Percentiles rank a stretch among this genome's conserved stretches.
Conservation (phyloP, 306 rosid genomes). For the Casuarina cunninghamiana region DNA sequence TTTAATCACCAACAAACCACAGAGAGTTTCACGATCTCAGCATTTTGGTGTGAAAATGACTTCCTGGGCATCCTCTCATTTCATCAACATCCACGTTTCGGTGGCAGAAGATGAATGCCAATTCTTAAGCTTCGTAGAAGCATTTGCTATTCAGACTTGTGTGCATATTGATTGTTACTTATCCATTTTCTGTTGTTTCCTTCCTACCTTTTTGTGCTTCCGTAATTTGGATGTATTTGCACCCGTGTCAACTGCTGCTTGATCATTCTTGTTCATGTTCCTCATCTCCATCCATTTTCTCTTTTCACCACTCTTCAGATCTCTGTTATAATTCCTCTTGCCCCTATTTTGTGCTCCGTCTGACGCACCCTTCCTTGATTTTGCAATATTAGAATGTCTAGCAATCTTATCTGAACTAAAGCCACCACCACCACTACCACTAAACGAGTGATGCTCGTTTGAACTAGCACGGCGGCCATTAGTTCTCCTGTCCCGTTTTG, state of each 20-base stretch:
- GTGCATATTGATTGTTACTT: constrained; percentile 4
- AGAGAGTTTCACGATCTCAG: not conserved
- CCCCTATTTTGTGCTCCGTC: constrained; percentile 28
- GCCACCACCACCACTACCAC: constrained; percentile 26
- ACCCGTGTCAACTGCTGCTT: constrained; percentile 28
- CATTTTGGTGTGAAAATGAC: constrained; percentile 12
- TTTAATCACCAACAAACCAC: not conserved
- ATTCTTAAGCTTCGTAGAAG: constrained; percentile 4
- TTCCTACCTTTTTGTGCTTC: constrained; percentile 27
- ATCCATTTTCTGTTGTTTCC: constrained; percentile 29
- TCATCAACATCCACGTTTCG: constrained; percentile 2
- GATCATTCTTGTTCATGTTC: constrained; percentile 23
- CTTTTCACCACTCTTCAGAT: constrained; percentile 31
- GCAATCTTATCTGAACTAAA: constrained; percentile 33
- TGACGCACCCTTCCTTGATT: constrained; percentile 26
- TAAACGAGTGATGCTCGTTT: constrained; percentile 20
- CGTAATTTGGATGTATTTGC: constrained; percentile 32
- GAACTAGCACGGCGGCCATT: constrained; percentile 16
- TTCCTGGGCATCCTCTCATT: constrained; percentile 1
- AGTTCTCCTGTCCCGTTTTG: constrained; percentile 43
- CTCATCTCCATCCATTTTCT: constrained; percentile 25
- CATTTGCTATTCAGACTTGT: constrained; percentile 14
- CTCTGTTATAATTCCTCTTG: constrained; percentile 30
- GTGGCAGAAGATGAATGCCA: constrained; percentile 12
- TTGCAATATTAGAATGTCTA: constrained; percentile 36